Evolutionary conservation across 805 yeast species (phyloP).

Genomic region (Kuraishia cidri): DNA sequence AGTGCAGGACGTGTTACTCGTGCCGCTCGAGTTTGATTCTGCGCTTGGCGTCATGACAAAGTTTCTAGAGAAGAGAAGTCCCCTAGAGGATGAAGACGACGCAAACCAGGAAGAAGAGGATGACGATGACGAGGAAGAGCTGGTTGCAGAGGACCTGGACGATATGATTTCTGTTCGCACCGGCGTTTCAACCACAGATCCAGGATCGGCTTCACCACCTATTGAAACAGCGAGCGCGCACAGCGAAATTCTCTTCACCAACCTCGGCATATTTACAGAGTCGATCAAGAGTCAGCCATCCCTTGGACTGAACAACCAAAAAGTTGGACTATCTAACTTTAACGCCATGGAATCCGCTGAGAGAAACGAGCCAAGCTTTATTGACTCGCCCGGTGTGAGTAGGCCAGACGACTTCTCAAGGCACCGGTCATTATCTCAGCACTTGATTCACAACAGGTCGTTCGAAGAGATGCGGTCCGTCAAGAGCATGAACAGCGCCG

Average conservation of each 20-base stretch:
- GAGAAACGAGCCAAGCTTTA: too few species aligned
- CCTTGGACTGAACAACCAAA: constrained; percentile 8
- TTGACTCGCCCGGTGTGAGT: too few species aligned
- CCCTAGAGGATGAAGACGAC: not conserved
- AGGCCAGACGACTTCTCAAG: too few species aligned
- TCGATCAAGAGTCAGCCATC: constrained; percentile 11
- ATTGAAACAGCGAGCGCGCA: constrained; percentile 1
- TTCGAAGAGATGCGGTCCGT: too few species aligned
- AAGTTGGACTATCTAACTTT: constrained; percentile 1
- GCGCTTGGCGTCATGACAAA: constrained; percentile 4
- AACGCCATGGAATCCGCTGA: too few species aligned
- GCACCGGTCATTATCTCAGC: too few species aligned
- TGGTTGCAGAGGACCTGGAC: not conserved
- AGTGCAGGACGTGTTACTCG: constrained; percentile 9
- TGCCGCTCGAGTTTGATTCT: constrained; percentile 8
- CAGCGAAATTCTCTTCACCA: constrained; percentile 10
- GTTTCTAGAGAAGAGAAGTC: not conserved
- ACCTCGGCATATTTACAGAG: constrained; percentile 11
- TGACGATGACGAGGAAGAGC: constrained; percentile 3
- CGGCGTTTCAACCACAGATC: too few species aligned
- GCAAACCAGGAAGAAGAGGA: constrained; percentile 1
- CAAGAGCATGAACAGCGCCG: too few species aligned
- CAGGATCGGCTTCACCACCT: constrained; percentile 2
- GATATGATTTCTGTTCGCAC: constrained; percentile 4
- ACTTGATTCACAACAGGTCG: too few species aligned